Evolutionary conservation across 208 protist genomes (phyloP).

Genomic region (Lotmaria passim): DNA sequence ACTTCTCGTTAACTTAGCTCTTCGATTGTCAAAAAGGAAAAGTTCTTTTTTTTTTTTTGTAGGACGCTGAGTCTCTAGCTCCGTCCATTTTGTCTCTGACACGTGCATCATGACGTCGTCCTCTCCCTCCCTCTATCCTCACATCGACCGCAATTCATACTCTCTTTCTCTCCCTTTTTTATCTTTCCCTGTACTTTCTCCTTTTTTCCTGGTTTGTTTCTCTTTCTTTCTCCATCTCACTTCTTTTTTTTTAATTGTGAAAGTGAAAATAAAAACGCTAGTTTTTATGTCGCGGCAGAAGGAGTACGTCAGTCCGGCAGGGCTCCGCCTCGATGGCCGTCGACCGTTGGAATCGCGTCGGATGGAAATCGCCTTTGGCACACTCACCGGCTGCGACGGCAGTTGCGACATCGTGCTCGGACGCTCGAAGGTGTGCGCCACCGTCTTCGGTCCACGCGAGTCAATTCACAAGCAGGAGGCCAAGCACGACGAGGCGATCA

Average conservation of each 20-base stretch:
- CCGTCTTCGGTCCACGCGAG: slow-evolving; percentile 76
- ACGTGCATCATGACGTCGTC: too few species aligned
- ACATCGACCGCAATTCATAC: background rate
- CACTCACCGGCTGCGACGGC: slow-evolving; percentile 66
- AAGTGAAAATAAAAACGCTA: background rate
- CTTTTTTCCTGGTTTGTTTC: background rate
- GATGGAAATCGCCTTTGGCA: slow-evolving; percentile 72
- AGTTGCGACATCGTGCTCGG: slow-evolving; percentile 71
- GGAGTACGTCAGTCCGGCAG: slow-evolving; percentile 86
- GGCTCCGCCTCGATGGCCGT: slow-evolving; percentile 81
- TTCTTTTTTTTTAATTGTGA: slow-evolving; percentile 1
- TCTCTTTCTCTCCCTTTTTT: background rate
- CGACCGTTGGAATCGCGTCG: slow-evolving; percentile 69
- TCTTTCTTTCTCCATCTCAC: background rate
- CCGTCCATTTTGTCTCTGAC: too few species aligned
- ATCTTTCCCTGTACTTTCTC: background rate
- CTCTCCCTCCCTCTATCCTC: too few species aligned
- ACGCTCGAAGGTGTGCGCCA: slow-evolving; percentile 69
- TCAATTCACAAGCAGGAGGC: slow-evolving; percentile 58
- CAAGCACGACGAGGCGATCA: slow-evolving; percentile 62
- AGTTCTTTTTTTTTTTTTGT: too few species aligned
- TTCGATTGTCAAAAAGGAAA: too few species aligned
- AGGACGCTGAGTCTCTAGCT: too few species aligned
- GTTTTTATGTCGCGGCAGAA: slow-evolving; percentile 61
- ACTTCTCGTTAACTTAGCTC: too few species aligned